Base-by-base conservation (phyloP, 495 filamentous ascomycete genomes). In the Podospora pseudoanserina region DNA sequence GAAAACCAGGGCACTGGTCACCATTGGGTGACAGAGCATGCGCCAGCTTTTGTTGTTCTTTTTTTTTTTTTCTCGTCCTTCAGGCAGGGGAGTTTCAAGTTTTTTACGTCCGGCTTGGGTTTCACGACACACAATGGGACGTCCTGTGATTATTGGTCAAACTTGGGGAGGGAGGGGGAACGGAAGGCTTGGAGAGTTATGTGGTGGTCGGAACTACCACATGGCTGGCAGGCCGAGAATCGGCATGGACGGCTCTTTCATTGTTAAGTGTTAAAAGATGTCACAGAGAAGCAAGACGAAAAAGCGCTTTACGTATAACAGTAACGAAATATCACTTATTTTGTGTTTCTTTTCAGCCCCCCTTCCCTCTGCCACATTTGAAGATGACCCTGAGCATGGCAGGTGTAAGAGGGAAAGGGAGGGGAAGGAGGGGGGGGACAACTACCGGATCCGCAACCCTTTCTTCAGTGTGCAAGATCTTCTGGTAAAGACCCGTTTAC, bases 181-280 rank as follows among this genome's bases (percentile, higher is more conserved):
- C 9, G 39, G 39, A 16, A 16, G 39, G 39, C 15, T 49, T 11
- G 39, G 39, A 16, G 39, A 11, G 39, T 13, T 49, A 16, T 49
- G 39, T 49, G 9, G 39, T 49, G 39, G 39, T 49, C 13, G 39
- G 39, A 49, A 49, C 13, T 49, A 11, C 39, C 7, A 11, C 39
- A 49, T 49, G 39, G 39, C 39, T 11, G 39, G 39, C 62, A 62
- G 11, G 67, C 16, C 61, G 62, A 69, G 67, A 57, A 39, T 30
- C 9, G 63, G 67, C 63, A 69, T 23, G 23, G 23, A 23, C 23
- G 23, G 63, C 57, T 60, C 67, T 69, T 69, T 62, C 27, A 23
- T 23, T 23, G 23, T 16, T 5, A 27, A 44, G 19, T 11, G 15
- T 18, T 13, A 16, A 49, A 16, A 49, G 39, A 3, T 11, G 39